Conservation (phyloP, 2,329 filamentous ascomycete genomes). For the Aspergillus fumigatiaffinis region DNA sequence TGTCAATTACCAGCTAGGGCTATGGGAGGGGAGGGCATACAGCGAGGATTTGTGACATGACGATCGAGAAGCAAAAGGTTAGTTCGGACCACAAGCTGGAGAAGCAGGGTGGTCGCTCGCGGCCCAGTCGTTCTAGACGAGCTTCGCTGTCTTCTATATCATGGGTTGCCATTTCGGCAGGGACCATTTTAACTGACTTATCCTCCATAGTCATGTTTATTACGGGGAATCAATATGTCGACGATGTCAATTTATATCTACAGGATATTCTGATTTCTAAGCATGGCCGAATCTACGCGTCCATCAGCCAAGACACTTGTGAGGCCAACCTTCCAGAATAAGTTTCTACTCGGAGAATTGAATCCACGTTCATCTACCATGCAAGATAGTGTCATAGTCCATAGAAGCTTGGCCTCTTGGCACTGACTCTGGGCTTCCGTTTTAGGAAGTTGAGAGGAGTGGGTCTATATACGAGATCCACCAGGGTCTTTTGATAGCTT, state of each 20-base stretch:
- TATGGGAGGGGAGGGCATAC: conserved; percentile 37
- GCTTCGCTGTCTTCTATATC: conserved; percentile 3
- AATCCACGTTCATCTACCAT: neutral
- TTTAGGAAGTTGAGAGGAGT: conserved; percentile 23
- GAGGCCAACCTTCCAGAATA: neutral
- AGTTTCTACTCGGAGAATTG: neutral
- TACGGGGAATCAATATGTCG: neutral
- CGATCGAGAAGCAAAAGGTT: conserved; percentile 59
- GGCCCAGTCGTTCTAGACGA: conserved; percentile 56
- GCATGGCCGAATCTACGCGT: neutral
- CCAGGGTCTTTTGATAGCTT: too few relatives aligned
- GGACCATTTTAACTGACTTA: neutral
- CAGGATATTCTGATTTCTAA: neutral
- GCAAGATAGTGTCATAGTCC: neutral
- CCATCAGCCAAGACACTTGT: neutral
- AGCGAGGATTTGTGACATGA: conserved; percentile 61
- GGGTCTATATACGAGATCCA: conserved; percentile 8
- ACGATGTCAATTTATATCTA: neutral
- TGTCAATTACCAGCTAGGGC: too few relatives aligned
- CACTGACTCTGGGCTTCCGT: conserved; percentile 9
- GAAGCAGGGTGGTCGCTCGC: conserved; percentile 58
- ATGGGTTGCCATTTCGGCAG: conserved; percentile 3
- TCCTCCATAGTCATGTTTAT: neutral
- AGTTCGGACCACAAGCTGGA: conserved; percentile 52
- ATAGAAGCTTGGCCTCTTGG: neutral